phyloP scores from a whole-genome alignment of 768 basidiomycete genomes.

The Udeniomyces megalosporus region DNA sequence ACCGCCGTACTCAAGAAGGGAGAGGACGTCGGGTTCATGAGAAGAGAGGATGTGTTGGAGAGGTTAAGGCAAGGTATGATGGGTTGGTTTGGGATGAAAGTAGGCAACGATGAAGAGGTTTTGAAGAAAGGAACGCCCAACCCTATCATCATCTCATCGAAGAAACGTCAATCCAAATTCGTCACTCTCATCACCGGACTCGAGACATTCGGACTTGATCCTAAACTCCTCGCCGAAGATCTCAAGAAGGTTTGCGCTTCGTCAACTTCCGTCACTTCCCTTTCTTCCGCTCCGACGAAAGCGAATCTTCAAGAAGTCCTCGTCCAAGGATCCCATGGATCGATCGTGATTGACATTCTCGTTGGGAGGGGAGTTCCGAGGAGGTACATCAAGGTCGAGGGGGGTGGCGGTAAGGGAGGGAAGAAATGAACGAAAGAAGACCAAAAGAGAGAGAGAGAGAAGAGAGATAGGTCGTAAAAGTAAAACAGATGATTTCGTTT shows the following conservation, averaged over 20 bases:
- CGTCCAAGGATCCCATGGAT: slow-evolving; percentile 70
- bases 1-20: slow-evolving; percentile 28
- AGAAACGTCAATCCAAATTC: slow-evolving; percentile 62
- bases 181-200: slow-evolving; percentile 62
- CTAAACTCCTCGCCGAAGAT: slow-evolving; percentile 31
- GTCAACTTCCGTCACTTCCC: neutral
- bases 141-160: slow-evolving; percentile 52
- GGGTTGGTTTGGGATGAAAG: slow-evolving; percentile 32
- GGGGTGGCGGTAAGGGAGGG: neutral
- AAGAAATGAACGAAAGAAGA: no score
- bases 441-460: no score
- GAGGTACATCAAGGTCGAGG: slow-evolving; percentile 48
- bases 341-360: slow-evolving; percentile 50
- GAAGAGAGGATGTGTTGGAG: slow-evolving; percentile 45
- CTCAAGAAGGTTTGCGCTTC: slow-evolving; percentile 7
- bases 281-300: neutral
- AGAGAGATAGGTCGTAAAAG: no score
- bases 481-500: no score
- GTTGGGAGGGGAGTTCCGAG: slow-evolving; percentile 57
- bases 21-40: slow-evolving; percentile 19
- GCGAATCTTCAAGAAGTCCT: slow-evolving; percentile 42
- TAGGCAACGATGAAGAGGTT: slow-evolving; percentile 41
- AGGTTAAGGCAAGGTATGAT: slow-evolving; percentile 46
- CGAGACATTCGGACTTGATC: slow-evolving; percentile 55
- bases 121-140: slow-evolving; percentile 60